phyloP scores from a whole-genome alignment of 2,329 filamentous ascomycete species.

The Trichoderma hamatum region DNA sequence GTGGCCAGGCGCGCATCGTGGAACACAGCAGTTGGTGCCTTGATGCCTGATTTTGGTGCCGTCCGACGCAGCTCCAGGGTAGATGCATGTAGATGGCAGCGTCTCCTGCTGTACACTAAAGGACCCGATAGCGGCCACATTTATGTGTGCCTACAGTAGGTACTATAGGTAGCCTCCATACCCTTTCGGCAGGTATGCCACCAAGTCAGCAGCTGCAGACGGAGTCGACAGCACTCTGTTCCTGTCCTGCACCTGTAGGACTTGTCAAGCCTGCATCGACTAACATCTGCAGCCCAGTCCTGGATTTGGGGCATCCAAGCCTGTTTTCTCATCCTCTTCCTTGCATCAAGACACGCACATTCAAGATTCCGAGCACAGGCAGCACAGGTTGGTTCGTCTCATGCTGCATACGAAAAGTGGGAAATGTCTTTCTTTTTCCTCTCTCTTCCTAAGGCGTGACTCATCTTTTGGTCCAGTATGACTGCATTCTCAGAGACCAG shows the following conservation, averaged over 20 bases:
- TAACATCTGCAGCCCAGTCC: slow-evolving; percentile 6
- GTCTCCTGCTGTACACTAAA: not conserved
- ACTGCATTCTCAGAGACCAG: slow-evolving; percentile 7
- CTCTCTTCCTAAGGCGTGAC: slow-evolving; percentile 2
- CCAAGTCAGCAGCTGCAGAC: not conserved
- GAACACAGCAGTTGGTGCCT: slow-evolving; percentile 20
- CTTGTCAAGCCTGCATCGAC: not conserved
- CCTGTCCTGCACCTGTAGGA: not conserved
- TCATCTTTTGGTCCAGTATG: slow-evolving; percentile 9
- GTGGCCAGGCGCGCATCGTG: slow-evolving; percentile 15
- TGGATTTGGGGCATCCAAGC: slow-evolving; percentile 9
- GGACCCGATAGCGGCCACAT: not conserved
- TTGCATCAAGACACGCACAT: slow-evolving; percentile 11
- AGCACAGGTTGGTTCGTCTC: not conserved
- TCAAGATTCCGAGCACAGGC: not conserved
- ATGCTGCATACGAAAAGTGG: not conserved
- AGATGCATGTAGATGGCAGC: not conserved
- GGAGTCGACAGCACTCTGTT: not conserved
- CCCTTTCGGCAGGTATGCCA: too few relatives aligned
- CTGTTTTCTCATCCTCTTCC: not conserved
- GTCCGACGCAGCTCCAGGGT: not conserved
- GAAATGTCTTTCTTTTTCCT: slow-evolving; percentile 1
- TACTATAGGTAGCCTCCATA: too few relatives aligned
- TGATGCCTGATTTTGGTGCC: not conserved
- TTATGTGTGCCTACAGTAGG: not conserved